These are phyloP conservation scores for Phalaenopsis hybrid DNA, from an alignment of 116 monocot genomes.

Conservation along the genomic window DNA sequence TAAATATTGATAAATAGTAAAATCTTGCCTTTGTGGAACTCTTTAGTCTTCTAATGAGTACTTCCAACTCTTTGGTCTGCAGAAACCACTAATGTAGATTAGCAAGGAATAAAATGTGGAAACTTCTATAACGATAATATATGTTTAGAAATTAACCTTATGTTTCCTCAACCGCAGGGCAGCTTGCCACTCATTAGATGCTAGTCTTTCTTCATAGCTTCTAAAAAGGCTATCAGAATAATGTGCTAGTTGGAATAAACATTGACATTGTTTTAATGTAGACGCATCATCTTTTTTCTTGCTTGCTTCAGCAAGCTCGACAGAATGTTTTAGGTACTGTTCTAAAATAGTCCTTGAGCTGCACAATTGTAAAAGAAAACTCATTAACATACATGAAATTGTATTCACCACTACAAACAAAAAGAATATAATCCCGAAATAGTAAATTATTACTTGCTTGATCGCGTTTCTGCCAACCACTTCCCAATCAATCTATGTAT, in stretches of 20 bases:
- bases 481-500: constrained; percentile 83
- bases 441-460: constrained; percentile 71
- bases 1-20: constrained; percentile 1
- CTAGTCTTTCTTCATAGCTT: constrained; percentile 89
- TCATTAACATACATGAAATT: not conserved
- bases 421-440: not conserved
- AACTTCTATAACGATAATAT: not conserved
- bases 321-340: constrained; percentile 70
- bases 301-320: constrained; percentile 53
- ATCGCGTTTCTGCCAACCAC: constrained; percentile 91
- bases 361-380: constrained; percentile 13
- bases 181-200: constrained; percentile 95
- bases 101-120: not conserved
- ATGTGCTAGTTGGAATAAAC: constrained; percentile 82
- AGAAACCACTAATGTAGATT: constrained; percentile 8
- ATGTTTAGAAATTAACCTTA: constrained; percentile 42
- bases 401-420: not conserved
- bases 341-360: constrained; percentile 92
- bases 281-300: constrained; percentile 25
- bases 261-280: constrained; percentile 57
- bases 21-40: constrained; percentile 70
- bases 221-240: constrained; percentile 84
- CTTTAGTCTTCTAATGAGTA: constrained; percentile 75
- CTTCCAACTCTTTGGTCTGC: constrained; percentile 88
- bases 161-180: constrained; percentile 82